Evolutionary conservation across 495 filamentous ascomycete species (phyloP).

Genomic region (Penicillium tannophilum): DNA sequence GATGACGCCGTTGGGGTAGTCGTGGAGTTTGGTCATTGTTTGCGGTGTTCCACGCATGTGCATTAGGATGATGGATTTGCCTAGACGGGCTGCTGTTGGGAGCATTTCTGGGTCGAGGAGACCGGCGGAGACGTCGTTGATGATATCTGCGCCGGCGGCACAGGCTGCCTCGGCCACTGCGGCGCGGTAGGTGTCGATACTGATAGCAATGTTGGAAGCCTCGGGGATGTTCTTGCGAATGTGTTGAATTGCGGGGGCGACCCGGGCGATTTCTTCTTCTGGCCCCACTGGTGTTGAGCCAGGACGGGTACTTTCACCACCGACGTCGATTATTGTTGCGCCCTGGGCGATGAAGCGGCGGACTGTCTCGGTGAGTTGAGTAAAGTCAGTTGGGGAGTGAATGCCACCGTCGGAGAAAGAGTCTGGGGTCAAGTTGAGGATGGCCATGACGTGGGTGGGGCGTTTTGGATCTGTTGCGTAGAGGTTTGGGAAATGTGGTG

Average conservation of each 20-base stretch:
- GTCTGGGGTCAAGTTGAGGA: conserved; percentile 94
- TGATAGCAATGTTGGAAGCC: conserved; percentile 66
- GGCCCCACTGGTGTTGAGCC: conserved; percentile 63
- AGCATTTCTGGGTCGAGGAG: conserved; percentile 81
- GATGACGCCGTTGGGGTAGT: conserved; percentile 78
- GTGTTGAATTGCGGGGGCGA: conserved; percentile 74
- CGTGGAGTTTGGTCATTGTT: conserved; percentile 72
- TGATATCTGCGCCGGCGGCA: conserved; percentile 82
- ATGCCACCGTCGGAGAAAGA: conserved; percentile 93
- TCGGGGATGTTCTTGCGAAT: conserved; percentile 67
- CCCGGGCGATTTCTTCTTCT: conserved; percentile 74
- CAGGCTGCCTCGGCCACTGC: conserved; percentile 80
- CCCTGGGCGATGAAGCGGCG: conserved; percentile 61
- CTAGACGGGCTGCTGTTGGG: conserved; percentile 71
- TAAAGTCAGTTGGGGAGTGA: conserved; percentile 47
- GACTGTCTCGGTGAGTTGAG: conserved; percentile 52
- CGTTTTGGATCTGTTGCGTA: conserved; percentile 64
- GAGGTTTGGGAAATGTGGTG: conserved; percentile 57
- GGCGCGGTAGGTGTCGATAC: conserved; percentile 90
- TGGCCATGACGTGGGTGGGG: conserved; percentile 84
- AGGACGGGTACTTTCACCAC: conserved; percentile 89
- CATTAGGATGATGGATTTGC: conserved; percentile 87
- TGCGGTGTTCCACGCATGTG: conserved; percentile 90
- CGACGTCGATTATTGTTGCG: conserved; percentile 86
- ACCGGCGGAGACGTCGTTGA: conserved; percentile 94